Evolutionary conservation across 345 rosid genomes (phyloP).

Genomic region (Durio zibethinus): DNA sequence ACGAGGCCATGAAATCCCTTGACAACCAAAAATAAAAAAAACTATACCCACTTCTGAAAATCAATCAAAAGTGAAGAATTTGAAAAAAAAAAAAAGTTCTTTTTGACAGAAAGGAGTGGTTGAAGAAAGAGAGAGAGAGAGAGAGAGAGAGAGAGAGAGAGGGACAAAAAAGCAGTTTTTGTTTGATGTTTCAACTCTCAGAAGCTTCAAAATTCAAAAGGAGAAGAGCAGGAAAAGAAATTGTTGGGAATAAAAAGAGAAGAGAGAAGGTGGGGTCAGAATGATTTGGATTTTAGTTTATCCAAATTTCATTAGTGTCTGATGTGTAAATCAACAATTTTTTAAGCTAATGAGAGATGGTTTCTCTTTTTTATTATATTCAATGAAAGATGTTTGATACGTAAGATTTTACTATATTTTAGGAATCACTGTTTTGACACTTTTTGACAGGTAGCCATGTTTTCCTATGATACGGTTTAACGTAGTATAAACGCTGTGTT

Average conservation of each 20-base stretch:
- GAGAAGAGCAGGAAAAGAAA: background rate
- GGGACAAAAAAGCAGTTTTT: background rate
- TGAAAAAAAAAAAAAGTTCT: background rate
- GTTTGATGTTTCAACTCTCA: background rate
- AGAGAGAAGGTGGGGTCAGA: conserved; percentile 7
- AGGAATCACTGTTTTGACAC: background rate
- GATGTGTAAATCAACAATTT: background rate
- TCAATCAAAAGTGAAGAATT: conserved; percentile 17
- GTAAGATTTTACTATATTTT: background rate
- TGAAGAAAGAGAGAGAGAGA: background rate
- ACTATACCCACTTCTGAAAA: conserved; percentile 15
- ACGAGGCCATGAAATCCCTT: conserved; percentile 30
- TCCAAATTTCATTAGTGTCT: conserved; percentile 14
- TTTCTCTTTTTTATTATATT: background rate
- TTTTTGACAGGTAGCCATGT: background rate
- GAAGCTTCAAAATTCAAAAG: background rate
- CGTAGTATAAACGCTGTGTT: background rate
- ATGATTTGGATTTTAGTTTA: conserved; percentile 22
- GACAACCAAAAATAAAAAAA: background rate
- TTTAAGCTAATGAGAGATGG: background rate
- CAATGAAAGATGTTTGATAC: background rate
- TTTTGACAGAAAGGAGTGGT: background rate
- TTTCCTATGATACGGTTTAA: background rate
- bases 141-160: no score
- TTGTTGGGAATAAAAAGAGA: background rate